These are phyloP conservation scores for Penicillium occitanis DNA, from an alignment of 2,329 filamentous ascomycete species.

Conservation along the genomic window DNA sequence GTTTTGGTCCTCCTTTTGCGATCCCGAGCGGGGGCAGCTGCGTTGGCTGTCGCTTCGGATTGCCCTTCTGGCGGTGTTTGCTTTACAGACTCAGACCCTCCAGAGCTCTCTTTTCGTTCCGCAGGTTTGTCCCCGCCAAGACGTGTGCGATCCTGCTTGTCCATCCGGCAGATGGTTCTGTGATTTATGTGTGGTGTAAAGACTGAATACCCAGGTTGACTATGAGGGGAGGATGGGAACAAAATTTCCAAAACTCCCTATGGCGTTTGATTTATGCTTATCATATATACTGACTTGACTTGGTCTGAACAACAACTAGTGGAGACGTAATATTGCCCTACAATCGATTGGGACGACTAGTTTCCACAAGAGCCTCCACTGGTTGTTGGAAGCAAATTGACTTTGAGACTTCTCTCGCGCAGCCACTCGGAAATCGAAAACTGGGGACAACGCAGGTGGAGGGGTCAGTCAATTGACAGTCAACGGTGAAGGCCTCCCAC, in stretches of 20 bases:
- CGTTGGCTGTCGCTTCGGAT: constrained; percentile 22
- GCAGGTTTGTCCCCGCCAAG: background rate
- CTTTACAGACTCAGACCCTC: background rate
- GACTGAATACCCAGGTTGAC: background rate
- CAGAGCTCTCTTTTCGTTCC: background rate
- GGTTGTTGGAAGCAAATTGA: background rate
- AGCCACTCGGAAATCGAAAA: constrained; percentile 9
- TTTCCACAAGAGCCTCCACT: constrained; percentile 12
- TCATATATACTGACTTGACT: background rate
- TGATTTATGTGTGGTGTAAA: background rate
- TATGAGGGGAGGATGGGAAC: background rate
- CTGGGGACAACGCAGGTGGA: constrained; percentile 11
- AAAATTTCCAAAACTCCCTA: background rate
- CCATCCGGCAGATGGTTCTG: constrained; percentile 12
- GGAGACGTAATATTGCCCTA: constrained; percentile 7
- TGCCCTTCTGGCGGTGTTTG: constrained; percentile 8
- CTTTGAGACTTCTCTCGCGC: background rate
- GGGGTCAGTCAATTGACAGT: background rate
- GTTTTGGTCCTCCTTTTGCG: constrained; percentile 80
- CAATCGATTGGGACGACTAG: background rate
- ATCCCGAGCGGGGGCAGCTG: constrained; percentile 27
- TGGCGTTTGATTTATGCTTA: constrained; percentile 5
- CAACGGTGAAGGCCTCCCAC: background rate
- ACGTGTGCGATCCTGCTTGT: constrained; percentile 3
- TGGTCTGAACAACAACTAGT: background rate